phyloP scores from a whole-genome alignment of 208 protist genomes.

The Acanthamoeba triangularis region DNA sequence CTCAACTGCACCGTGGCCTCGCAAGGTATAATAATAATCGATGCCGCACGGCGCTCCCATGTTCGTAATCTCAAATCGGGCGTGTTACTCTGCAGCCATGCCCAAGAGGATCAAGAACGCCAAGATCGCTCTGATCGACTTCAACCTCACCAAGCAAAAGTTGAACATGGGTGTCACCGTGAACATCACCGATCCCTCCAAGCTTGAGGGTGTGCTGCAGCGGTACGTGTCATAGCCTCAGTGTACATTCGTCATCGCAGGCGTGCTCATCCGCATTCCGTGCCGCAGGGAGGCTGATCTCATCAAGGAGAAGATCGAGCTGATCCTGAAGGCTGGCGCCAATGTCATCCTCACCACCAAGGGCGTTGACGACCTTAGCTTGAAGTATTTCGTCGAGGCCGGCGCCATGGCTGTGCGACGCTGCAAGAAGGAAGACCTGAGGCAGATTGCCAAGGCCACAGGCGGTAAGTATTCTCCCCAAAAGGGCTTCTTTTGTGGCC shows the following conservation, averaged over 20 bases:
- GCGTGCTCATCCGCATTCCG: constrained; percentile 2
- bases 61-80: neutral
- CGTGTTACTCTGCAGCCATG: constrained; percentile 93
- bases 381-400: constrained; percentile 99
- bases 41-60: neutral
- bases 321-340: constrained; percentile 98
- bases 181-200: constrained; percentile 97
- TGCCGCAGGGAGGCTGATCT: constrained; percentile 97
- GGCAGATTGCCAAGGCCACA: constrained; percentile 98
- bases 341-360: constrained; percentile 99
- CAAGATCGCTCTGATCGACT: constrained; percentile 99
- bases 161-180: constrained; percentile 98
- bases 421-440: constrained; percentile 97
- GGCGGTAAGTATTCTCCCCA: constrained; percentile 90
- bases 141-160: constrained; percentile 98
- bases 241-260: too few relatives aligned
- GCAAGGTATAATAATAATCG: constrained; percentile 89
- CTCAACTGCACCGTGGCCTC: constrained; percentile 98
- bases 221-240: constrained; percentile 17
- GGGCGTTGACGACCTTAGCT: constrained; percentile 98
- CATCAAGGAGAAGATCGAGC: constrained; percentile 97
- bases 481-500: neutral
- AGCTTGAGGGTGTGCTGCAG: constrained; percentile 97
- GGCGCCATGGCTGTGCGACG: constrained; percentile 98
- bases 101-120: constrained; percentile 96